Conservation (phyloP, 2,329 filamentous ascomycete genomes). For the Kalaharituber pfeilii region DNA sequence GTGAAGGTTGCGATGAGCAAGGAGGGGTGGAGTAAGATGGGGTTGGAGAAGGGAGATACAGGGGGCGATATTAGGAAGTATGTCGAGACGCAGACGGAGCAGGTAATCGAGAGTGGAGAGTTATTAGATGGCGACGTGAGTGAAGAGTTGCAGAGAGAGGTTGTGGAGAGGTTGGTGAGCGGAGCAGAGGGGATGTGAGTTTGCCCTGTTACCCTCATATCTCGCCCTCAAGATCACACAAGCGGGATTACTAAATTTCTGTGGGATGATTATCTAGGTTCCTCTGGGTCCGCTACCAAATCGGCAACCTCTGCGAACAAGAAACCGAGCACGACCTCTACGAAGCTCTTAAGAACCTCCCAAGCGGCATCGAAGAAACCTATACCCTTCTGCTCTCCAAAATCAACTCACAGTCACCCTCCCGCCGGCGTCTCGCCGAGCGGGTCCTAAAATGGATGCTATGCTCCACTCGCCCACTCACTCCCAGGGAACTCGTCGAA, state of each 20-base stretch:
- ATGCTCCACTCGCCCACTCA: slow-evolving; percentile 6
- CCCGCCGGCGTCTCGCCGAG: neutral
- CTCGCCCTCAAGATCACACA: neutral
- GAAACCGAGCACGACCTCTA: neutral
- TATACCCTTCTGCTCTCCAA: neutral
- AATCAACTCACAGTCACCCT: neutral
- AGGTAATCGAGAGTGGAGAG: neutral
- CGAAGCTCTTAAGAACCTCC: neutral
- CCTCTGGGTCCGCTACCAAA: slow-evolving; percentile 17
- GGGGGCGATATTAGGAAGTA: neutral
- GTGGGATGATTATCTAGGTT: slow-evolving; percentile 14
- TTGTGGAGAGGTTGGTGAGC: slow-evolving; percentile 5
- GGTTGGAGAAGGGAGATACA: neutral
- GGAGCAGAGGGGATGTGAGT: slow-evolving; percentile 13
- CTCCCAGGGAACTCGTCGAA: slow-evolving; percentile 4
- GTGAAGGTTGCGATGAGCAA: neutral
- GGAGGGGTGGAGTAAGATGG: neutral
- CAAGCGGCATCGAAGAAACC: neutral
- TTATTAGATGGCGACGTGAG: slow-evolving; percentile 1
- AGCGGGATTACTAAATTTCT: too few species aligned
- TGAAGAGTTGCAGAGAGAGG: neutral
- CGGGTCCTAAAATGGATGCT: slow-evolving; percentile 14
- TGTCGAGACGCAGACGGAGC: neutral
- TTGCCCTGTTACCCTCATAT: neutral
- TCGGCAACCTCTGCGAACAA: slow-evolving; percentile 11